Evolutionary conservation across 805 yeast species (phyloP).

Genomic region (Starmerella stigmatis): DNA sequence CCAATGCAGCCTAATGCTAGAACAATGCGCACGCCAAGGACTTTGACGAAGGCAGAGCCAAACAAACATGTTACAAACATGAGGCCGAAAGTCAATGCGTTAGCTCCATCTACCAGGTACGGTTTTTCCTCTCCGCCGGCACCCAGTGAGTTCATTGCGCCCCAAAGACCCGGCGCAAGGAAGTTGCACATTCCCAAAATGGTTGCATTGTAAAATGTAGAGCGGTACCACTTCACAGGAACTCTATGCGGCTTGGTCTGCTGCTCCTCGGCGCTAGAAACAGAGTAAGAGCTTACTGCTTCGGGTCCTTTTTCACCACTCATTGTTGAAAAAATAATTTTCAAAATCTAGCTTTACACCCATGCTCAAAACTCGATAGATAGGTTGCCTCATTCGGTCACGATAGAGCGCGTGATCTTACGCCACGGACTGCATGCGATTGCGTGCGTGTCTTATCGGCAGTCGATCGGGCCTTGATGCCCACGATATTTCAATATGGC

Average conservation of each 20-base stretch:
- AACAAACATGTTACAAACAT: slow-evolving; percentile 19
- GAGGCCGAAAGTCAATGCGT: slow-evolving; percentile 22
- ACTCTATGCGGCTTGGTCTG: background rate
- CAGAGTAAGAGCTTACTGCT: background rate
- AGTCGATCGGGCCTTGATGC: too few relatives aligned
- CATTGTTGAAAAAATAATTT: background rate
- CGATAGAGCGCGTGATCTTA: slow-evolving; percentile 1
- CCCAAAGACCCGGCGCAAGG: slow-evolving; percentile 25
- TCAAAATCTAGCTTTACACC: too few relatives aligned
- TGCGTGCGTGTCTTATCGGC: too few relatives aligned
- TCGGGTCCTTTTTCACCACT: background rate
- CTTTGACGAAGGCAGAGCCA: slow-evolving; percentile 14
- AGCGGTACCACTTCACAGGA: slow-evolving; percentile 17
- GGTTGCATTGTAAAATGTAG: slow-evolving; percentile 19
- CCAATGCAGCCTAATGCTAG: slow-evolving; percentile 23
- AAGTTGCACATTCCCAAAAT: slow-evolving; percentile 21
- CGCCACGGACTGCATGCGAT: too few relatives aligned
- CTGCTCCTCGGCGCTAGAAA: background rate
- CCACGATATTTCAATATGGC: too few relatives aligned
- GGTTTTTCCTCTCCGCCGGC: slow-evolving; percentile 23
- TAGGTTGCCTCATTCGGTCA: too few relatives aligned
- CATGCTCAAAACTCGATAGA: too few relatives aligned
- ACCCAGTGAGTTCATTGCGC: slow-evolving; percentile 24
- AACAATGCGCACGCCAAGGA: slow-evolving; percentile 18
- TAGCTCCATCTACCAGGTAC: slow-evolving; percentile 20